Evolutionary conservation across 352 stramenopile genomes (phyloP).

Genomic region (Thalassiosira hispida): DNA sequence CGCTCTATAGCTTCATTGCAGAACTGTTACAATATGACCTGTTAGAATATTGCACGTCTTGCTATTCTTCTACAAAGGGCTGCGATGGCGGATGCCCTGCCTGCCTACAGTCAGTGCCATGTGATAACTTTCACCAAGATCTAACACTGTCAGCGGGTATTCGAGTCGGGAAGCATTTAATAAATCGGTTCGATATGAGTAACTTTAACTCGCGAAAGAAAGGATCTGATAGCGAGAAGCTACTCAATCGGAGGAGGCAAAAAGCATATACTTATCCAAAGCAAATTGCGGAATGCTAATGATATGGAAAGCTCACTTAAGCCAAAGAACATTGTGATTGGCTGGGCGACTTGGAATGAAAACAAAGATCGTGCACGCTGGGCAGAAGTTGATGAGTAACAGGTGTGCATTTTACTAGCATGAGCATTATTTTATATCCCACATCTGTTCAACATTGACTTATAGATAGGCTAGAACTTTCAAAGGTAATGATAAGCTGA

Average conservation of each 20-base stretch:
- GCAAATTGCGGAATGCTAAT: constrained; percentile 5
- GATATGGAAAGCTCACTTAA: constrained; percentile 33
- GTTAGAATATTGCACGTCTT: constrained; percentile 72
- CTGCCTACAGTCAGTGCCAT: constrained; percentile 73
- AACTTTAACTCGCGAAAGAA: constrained; percentile 14
- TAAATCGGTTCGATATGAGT: constrained; percentile 41
- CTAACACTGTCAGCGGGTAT: constrained; percentile 65
- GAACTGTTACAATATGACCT: constrained; percentile 70
- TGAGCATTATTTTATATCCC: too few species aligned
- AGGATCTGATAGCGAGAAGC: neutral
- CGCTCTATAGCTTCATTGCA: constrained; percentile 57
- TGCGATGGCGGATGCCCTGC: constrained; percentile 80
- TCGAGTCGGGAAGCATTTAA: constrained; percentile 63
- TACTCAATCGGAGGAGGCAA: constrained; percentile 13
- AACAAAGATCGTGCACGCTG: constrained; percentile 29
- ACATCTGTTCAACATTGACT: too few species aligned
- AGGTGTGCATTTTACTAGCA: too few species aligned
- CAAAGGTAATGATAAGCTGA: too few species aligned
- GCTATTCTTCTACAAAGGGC: constrained; percentile 22
- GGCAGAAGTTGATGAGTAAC: constrained; percentile 48
- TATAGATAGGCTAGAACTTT: too few species aligned
- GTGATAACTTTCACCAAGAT: constrained; percentile 81
- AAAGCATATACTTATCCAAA: neutral
- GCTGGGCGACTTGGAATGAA: constrained; percentile 46
- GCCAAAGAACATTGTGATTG: constrained; percentile 50